Base-by-base conservation (phyloP, 1,284 basidiomycete genomes). In the Fomitopsis schrenkii region DNA sequence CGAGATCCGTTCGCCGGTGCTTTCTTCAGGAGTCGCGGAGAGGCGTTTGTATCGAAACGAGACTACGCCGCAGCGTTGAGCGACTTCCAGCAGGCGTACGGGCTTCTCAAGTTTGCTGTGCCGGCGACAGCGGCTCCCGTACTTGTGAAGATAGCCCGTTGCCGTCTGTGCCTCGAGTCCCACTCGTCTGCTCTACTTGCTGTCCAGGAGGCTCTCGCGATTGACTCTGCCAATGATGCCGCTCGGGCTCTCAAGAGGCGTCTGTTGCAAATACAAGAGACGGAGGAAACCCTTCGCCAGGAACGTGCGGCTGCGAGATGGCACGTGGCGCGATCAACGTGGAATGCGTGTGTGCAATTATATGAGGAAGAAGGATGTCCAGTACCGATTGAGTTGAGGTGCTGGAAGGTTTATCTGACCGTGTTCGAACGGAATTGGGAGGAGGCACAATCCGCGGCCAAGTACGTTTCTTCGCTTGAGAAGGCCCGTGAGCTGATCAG, bases 371-470 rank as follows among this genome's bases (percentile, higher is more conserved):
- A 67, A 45, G 48, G 57, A 33, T 58, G 60, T 22, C 57, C 60
- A n/a, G 40, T 60, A 0, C 64, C 67, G 0, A 22, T 58, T 1
- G 59, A 63, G 22, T 54, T 67, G 15, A 59, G 58, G 14, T 67
- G 67, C 53, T 67, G 66, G 67, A 60, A 58, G 7, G 57, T 68
- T 15, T 63, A 62, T 44, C 41, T 67, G 38, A 44, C 45, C 1
- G 53, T 68, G 10, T 63, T 58, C 14, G 62, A 67, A 33, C 41
- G 62, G 9, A 26, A 58, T 2, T 66, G 64, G 67, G 63, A 60
- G 1, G 48, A 41, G 2, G 67, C 63, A 2, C 41, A 41, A 10
- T 54, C 45, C 17, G 19, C 40, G 7, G 59, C 60, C 5, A 59
- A 67, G 67, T 68, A 44, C 26, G 66, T 53, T 46, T 46, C n/a